Evolutionary conservation across 2,329 filamentous ascomycete genomes (phyloP).

Genomic region (Pleoardoris graminearum): DNA sequence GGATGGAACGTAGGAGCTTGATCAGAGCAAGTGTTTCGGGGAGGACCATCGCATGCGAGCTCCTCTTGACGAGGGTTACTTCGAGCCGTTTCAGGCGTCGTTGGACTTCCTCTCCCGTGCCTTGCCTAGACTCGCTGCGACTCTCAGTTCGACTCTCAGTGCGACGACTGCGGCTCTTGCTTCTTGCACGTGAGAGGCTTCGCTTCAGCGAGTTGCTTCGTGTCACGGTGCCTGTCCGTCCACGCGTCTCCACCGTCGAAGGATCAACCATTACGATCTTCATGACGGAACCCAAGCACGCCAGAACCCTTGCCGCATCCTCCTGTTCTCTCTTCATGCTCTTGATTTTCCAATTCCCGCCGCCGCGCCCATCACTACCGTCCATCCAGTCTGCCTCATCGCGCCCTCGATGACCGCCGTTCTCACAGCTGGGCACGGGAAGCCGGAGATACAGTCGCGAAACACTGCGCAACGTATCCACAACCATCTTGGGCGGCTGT

Average conservation of each 20-base stretch:
- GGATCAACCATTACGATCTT: conserved; percentile 12
- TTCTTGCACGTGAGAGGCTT: conserved; percentile 11
- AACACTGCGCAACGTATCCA: conserved; percentile 18
- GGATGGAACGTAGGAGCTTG: conserved; percentile 20
- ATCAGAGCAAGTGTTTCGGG: conserved; percentile 24
- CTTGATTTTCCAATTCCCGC: conserved; percentile 23
- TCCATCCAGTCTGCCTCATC: conserved; percentile 27
- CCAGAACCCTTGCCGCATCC: conserved; percentile 20
- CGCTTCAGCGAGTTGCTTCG: conserved; percentile 6
- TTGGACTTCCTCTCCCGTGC: conserved; percentile 9
- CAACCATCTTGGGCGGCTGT: conserved; percentile 22
- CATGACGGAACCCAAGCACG: conserved; percentile 22
- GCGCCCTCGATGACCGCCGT: conserved; percentile 16
- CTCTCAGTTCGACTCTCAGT: background rate
- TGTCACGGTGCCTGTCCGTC: conserved; percentile 8
- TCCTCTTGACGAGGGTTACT: conserved; percentile 29
- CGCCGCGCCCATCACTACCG: conserved; percentile 24
- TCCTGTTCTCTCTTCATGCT: conserved; percentile 27
- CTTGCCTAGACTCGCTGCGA: background rate
- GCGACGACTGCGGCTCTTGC: conserved; percentile 9
- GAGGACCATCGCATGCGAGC: conserved; percentile 18
- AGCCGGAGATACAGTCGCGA: conserved; percentile 27
- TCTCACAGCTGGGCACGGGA: conserved; percentile 28
- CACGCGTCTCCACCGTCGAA: conserved; percentile 1
- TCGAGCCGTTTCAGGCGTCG: conserved; percentile 25